These are phyloP conservation scores for Lactarius tabidus DNA, from an alignment of 768 basidiomycete species.

Conservation along the genomic window DNA sequence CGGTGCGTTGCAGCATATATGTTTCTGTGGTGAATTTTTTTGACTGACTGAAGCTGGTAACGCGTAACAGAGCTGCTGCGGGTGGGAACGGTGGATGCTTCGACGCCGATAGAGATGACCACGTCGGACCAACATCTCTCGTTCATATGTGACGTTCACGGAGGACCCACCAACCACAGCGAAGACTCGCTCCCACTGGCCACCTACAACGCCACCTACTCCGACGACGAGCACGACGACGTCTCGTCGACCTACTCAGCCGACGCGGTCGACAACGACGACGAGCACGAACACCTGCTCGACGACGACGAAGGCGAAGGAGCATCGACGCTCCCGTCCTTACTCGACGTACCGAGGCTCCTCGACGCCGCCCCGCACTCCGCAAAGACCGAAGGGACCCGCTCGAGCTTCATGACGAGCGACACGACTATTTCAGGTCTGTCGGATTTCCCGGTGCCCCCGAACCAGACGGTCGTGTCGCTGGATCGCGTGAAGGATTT, in stretches of 20 bases:
- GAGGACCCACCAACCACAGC: neutral
- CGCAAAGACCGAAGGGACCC: conserved; percentile 32
- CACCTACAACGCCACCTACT: too few species aligned
- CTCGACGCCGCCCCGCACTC: conserved; percentile 27
- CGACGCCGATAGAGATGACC: conserved; percentile 46
- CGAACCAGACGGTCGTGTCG: conserved; percentile 30
- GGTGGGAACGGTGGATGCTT: conserved; percentile 46
- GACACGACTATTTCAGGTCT: conserved; percentile 62
- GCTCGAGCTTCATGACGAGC: conserved; percentile 58
- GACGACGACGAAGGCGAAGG: neutral
- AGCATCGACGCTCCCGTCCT: conserved; percentile 10
- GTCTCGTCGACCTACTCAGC: neutral
- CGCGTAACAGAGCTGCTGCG: conserved; percentile 42
- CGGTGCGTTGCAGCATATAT: too few species aligned
- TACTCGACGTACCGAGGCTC: conserved; percentile 21
- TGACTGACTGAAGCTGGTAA: too few species aligned
- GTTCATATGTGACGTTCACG: conserved; percentile 21
- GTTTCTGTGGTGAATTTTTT: too few species aligned
- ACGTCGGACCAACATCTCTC: conserved; percentile 33
- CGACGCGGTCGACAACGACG: neutral
- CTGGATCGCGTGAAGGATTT: conserved; percentile 9
- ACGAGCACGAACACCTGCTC: neutral
- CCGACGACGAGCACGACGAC: too few species aligned
- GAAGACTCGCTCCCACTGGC: conserved; percentile 17
- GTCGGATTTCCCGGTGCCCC: conserved; percentile 70